Base-by-base conservation (phyloP, 495 filamentous ascomycete genomes). In the Xylaria bambusicola region DNA sequence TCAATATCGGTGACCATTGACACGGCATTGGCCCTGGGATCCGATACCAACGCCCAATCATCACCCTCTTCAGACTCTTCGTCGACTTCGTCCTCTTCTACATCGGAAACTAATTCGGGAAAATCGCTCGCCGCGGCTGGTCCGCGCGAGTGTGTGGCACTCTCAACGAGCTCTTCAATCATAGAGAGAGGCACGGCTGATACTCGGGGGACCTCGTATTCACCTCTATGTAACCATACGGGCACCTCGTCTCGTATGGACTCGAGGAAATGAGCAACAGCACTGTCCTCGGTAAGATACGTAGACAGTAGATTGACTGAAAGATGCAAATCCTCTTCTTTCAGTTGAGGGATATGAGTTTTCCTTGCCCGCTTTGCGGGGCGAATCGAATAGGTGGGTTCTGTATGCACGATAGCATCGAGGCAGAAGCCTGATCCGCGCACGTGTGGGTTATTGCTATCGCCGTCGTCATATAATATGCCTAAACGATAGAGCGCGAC, bases 401-500 rank as follows among this genome's bases (percentile, higher is more conserved):
- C 70, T 7, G 68, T 50, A 31, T 69, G 67, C 9, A 59, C 58
- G 35, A 78, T 74, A 33, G 58, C 59, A 48, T 72, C 68, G 23
- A 77, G 59, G 44, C 41, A 62, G 61, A 78, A 78, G n/a, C 58
- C 69, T 6, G 62, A 50, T 1, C 69, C 72, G 12, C 67, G 71
- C 53, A 62, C 26, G 31, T 73, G 62, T 47, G 73, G 69, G 23
- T 29, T 42, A 6, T 17, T 36, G 13, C 21, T 9, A 24, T 29
- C 51, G 6, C 45, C 17, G 17, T 51, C 40, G 12, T 50, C 23
- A 45, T 77, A 77, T 1, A 77, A 52, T 52, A 78, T 54, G 8
- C 74, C 76, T 31, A 75, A 42, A 35, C 66, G 66, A 48, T 76
- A 76, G 24, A 77, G 60, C 35, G 74, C 71, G 3, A 62, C 65